Evolutionary conservation across 257 asterid genomes (phyloP).

Genomic region (Scutellaria minor): DNA sequence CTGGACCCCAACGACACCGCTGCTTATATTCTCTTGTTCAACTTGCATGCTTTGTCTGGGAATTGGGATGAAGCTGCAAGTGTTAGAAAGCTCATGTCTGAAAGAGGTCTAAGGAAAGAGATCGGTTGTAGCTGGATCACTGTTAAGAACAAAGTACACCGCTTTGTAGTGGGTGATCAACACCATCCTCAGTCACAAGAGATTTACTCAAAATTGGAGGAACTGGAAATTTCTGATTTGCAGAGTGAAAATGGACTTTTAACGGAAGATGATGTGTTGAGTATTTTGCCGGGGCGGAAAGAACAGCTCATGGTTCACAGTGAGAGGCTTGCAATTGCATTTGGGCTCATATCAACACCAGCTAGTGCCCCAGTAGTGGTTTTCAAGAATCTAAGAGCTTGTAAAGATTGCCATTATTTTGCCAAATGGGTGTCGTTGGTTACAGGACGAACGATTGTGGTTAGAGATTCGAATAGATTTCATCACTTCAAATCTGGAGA

Average conservation of each 20-base stretch:
- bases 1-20: constrained; percentile 58
- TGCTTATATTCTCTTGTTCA: constrained; percentile 59
- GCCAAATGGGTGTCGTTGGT: constrained; percentile 51
- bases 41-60: constrained; percentile 47
- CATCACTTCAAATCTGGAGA: constrained; percentile 57
- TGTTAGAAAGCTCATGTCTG: constrained; percentile 50
- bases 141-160: constrained; percentile 46
- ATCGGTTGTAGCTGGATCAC: constrained; percentile 65
- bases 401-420: constrained; percentile 66
- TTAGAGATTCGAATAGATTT: constrained; percentile 62
- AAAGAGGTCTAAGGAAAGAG: constrained; percentile 51
- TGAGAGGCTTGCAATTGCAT: constrained; percentile 70
- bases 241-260: constrained; percentile 26
- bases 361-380: constrained; percentile 42
- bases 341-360: constrained; percentile 52
- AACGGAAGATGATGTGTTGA: constrained; percentile 37
- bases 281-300: constrained; percentile 41
- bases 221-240: constrained; percentile 29
- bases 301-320: constrained; percentile 60
- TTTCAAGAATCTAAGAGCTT: constrained; percentile 67
- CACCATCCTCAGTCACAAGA: constrained; percentile 53
- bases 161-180: constrained; percentile 60
- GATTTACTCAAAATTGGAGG: constrained; percentile 53
- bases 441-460: constrained; percentile 46
- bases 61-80: constrained; percentile 56